phyloP scores from a whole-genome alignment of 2,329 filamentous ascomycete genomes.

The Cordyceps tenuipes region DNA sequence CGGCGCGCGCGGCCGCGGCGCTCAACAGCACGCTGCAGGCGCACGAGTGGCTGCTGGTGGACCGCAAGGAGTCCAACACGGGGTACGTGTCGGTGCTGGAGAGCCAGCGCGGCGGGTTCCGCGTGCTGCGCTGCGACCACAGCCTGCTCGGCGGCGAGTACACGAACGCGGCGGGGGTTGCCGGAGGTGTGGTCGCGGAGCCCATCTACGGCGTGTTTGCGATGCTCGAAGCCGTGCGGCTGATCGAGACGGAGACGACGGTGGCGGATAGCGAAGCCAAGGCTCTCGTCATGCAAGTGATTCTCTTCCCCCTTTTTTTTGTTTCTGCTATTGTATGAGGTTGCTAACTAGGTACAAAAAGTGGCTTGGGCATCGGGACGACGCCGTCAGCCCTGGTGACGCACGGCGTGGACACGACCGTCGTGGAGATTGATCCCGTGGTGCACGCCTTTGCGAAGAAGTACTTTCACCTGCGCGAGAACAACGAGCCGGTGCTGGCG shows the following conservation, averaged over 20 bases:
- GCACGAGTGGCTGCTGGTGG: constrained; percentile 67
- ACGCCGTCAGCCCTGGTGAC: constrained; percentile 77
- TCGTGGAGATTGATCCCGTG: constrained; percentile 88
- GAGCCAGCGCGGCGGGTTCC: constrained; percentile 59
- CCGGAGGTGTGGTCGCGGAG: constrained; percentile 55
- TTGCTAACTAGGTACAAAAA: constrained; percentile 23
- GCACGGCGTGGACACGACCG: constrained; percentile 85
- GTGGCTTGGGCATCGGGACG: constrained; percentile 86
- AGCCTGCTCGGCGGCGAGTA: constrained; percentile 90
- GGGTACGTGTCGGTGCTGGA: constrained; percentile 91
- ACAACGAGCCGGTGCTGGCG: constrained; percentile 71
- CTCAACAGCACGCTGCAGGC: constrained; percentile 59
- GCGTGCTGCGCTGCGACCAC: constrained; percentile 86
- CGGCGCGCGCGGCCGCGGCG: constrained; percentile 47
- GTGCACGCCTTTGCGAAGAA: constrained; percentile 75
- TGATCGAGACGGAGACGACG: constrained; percentile 54
- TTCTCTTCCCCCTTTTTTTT: not conserved
- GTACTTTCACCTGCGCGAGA: constrained; percentile 71
- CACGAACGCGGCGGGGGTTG: constrained; percentile 41
- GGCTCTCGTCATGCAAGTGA: constrained; percentile 73
- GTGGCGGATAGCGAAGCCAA: constrained; percentile 58
- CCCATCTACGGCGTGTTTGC: constrained; percentile 95
- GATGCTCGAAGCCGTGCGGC: constrained; percentile 83
- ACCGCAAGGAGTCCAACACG: constrained; percentile 76
- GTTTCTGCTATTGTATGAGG: not conserved